phyloP scores from a whole-genome alignment of 2,329 filamentous ascomycete genomes.

The Akanthomyces dipterigenus region DNA sequence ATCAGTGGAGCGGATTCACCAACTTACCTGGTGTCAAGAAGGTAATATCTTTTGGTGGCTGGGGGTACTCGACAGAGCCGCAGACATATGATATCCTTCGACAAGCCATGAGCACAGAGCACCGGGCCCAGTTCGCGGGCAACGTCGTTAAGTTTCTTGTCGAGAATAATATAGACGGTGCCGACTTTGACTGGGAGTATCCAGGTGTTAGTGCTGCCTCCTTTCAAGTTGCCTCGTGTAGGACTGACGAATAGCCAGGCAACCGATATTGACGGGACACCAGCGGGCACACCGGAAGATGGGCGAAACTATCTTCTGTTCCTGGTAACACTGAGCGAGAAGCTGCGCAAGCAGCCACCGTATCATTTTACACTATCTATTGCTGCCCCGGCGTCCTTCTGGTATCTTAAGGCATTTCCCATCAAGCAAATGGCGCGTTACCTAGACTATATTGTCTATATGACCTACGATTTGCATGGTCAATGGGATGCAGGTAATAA shows the following conservation, averaged over 20 bases:
- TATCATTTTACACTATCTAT: constrained; percentile 41
- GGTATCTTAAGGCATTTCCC: constrained; percentile 40
- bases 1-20: constrained; percentile 23
- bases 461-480: constrained; percentile 70
- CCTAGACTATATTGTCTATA: constrained; percentile 54
- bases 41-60: constrained; percentile 31
- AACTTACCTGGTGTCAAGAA: constrained; percentile 23
- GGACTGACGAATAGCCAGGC: no score
- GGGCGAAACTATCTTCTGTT: constrained; percentile 2
- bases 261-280: no score
- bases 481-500: constrained; percentile 57
- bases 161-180: constrained; percentile 33
- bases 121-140: constrained; percentile 29
- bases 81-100: constrained; percentile 23
- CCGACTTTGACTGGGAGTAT: constrained; percentile 44
- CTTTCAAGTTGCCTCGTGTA: no score
- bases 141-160: constrained; percentile 33
- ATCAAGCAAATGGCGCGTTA: constrained; percentile 38
- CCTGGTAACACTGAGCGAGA: neutral
- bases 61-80: constrained; percentile 25
- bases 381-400: constrained; percentile 40
- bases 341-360: no score
- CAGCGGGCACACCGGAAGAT: no score
- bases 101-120: constrained; percentile 23
- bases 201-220: constrained; percentile 22